Evolutionary conservation across 192 early-diverging fungal species (phyloP), one percentile per base, ranked within the genome.

Genomic region (Gryganskiella cystojenkinii): DNA sequence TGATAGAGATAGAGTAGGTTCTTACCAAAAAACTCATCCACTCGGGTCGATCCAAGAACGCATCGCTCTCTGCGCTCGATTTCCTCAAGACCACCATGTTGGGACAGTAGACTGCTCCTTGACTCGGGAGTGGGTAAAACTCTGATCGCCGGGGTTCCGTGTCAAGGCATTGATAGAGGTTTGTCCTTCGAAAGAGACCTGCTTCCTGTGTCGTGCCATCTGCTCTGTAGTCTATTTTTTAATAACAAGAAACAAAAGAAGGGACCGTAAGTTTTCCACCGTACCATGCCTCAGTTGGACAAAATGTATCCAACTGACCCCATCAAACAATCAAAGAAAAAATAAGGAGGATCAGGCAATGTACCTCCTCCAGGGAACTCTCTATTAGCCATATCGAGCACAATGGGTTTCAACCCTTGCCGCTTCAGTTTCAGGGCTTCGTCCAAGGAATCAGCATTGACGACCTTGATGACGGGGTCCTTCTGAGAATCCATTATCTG

Each of bases 21-120:
- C 57, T 24, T 72, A 79, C 82, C 72, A 83, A 53, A 37, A 83
- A 83, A 9, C 79, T 76, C 79, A 83, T 80, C 67, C 64, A 76
- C 14, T 78, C 80, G 15, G 82, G 79, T 17, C 71, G 63, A 24
- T 81, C 72, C 63, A 83, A 49, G 20, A 81, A 78, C 20, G 56
- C 62, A 33, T 81, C 65, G 2, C 67, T 64, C 19, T 81, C 59
- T 61, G 60, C 51, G 44, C 44, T 63, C 25, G 72, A 76, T n/a
- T 64, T 76, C 24, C 72, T 53, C 7, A 83, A 42, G 9, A 83
- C 82, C 17, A 75, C 52, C 63, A 80, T 70, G 43, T 83, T 81
- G 8, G 82, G 82, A 47, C 80, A 83, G 33, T 83, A 83, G 13
- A 83, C 71, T 4, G 79, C 82, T 24, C 79, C 82, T 28, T 61